Conservation (phyloP, 2,329 filamentous ascomycete genomes). For the Penicillium corylophilum region DNA sequence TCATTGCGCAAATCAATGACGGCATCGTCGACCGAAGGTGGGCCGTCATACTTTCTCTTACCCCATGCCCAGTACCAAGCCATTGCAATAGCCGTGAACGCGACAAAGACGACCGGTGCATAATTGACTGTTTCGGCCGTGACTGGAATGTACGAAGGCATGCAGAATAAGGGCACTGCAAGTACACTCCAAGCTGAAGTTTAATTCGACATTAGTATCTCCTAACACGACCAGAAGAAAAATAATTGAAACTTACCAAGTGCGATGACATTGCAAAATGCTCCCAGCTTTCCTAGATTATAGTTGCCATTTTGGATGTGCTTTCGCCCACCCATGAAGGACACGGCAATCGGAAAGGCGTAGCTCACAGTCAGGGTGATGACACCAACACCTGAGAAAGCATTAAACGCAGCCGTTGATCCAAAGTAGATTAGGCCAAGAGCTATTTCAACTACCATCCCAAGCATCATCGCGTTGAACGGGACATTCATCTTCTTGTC, state of each 20-base stretch:
- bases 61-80: slow-evolving; percentile 70
- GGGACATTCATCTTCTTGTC: slow-evolving; percentile 65
- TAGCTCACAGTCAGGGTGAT: slow-evolving; percentile 72
- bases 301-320: slow-evolving; percentile 45
- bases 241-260: slow-evolving; percentile 50
- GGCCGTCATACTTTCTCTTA: slow-evolving; percentile 52
- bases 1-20: slow-evolving; percentile 9
- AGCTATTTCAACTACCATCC: slow-evolving; percentile 65
- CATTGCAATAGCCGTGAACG: slow-evolving; percentile 59
- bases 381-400: slow-evolving; percentile 74
- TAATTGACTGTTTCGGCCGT: slow-evolving; percentile 64
- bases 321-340: slow-evolving; percentile 55
- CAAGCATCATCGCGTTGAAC: slow-evolving; percentile 65
- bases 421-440: slow-evolving; percentile 76
- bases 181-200: slow-evolving; percentile 58
- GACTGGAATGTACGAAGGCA: slow-evolving; percentile 56
- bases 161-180: slow-evolving; percentile 66
- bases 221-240: background rate
- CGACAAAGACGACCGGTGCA: slow-evolving; percentile 68
- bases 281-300: slow-evolving; percentile 60
- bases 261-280: slow-evolving; percentile 61
- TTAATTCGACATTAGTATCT: background rate
- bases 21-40: slow-evolving; percentile 9
- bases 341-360: slow-evolving; percentile 64
- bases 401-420: slow-evolving; percentile 70